phyloP scores from a whole-genome alignment of 1,284 basidiomycete species.

The Cystobasidium slooffiae region DNA sequence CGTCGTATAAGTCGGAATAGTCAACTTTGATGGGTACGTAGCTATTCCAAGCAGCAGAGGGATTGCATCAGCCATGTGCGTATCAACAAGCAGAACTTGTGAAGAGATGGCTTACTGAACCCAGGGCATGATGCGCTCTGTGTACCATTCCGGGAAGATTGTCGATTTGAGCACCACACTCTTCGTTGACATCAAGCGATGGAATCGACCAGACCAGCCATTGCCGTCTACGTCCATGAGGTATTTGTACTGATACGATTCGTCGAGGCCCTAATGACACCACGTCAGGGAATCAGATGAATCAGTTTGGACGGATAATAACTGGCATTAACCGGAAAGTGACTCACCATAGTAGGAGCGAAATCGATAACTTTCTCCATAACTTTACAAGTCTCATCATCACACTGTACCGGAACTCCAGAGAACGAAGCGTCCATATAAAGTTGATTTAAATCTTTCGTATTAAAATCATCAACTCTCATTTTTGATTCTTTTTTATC shows the following conservation, averaged over 20 bases:
- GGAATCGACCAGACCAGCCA: conserved; percentile 50
- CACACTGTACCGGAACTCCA: conserved; percentile 54
- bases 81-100: neutral
- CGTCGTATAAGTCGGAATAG: conserved; percentile 61
- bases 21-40: conserved; percentile 59
- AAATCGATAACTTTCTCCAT: conserved; percentile 52
- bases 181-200: conserved; percentile 65
- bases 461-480: conserved; percentile 47
- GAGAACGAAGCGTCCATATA: conserved; percentile 54
- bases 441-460: conserved; percentile 49
- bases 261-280: conserved; percentile 28
- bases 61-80: neutral
- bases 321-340: neutral
- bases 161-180: conserved; percentile 69
- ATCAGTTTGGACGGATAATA: neutral
- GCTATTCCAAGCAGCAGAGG: neutral
- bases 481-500: conserved; percentile 46
- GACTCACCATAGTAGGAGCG: conserved; percentile 52
- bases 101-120: conserved; percentile 44
- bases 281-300: neutral
- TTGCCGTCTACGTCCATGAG: conserved; percentile 55
- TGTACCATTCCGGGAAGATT: conserved; percentile 65
- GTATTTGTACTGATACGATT: conserved; percentile 48
- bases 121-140: conserved; percentile 52
- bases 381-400: conserved; percentile 52